phyloP scores from a whole-genome alignment of 208 protist species.

The Willaertia magna region DNA sequence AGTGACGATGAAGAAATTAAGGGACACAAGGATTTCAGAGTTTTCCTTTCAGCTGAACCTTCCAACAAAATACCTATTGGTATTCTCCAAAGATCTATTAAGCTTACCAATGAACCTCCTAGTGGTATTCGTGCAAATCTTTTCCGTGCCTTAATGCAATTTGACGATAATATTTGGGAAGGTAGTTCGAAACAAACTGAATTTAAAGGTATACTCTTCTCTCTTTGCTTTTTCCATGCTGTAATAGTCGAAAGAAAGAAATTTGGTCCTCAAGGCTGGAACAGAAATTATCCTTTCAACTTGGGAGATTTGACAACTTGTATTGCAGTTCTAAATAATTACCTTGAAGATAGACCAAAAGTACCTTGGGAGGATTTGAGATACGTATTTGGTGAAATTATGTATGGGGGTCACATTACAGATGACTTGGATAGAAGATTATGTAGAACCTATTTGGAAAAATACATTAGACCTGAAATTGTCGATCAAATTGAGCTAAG shows the following conservation, averaged over 20 bases:
- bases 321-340: constrained; percentile 88
- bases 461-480: constrained; percentile 66
- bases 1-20: constrained; percentile 68
- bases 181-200: constrained; percentile 82
- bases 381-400: constrained; percentile 98
- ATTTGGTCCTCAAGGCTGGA: constrained; percentile 93
- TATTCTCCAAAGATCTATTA: constrained; percentile 93
- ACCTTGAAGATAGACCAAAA: constrained; percentile 89
- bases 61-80: constrained; percentile 85
- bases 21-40: constrained; percentile 83
- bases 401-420: constrained; percentile 98
- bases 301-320: constrained; percentile 90
- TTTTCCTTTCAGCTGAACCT: constrained; percentile 92
- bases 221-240: constrained; percentile 95
- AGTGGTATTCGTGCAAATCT: constrained; percentile 90
- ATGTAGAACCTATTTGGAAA: constrained; percentile 84
- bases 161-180: constrained; percentile 88
- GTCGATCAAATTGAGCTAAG: constrained; percentile 76
- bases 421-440: constrained; percentile 94
- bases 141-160: constrained; percentile 82
- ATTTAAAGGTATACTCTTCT: constrained; percentile 92
- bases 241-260: constrained; percentile 93
- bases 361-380: constrained; percentile 94
- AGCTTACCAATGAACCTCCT: constrained; percentile 80
- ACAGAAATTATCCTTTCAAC: constrained; percentile 92